A percentile compares a stretch with the other conserved stretches of the same genome.
Conservation (phyloP, 2,329 filamentous ascomycete species). For the Beauveria bassiana region DNA sequence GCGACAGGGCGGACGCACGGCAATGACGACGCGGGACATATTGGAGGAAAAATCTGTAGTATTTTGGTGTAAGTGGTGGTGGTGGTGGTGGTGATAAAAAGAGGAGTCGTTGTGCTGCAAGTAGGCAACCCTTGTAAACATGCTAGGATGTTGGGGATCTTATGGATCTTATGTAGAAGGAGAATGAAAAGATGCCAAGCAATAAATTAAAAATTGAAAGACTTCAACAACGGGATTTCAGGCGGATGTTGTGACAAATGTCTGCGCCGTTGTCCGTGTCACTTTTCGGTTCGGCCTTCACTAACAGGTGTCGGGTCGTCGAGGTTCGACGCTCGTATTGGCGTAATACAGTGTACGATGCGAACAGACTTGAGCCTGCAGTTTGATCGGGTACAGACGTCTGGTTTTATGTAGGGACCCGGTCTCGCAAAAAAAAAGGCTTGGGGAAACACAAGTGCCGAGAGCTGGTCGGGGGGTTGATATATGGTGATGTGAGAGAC, state of each 20-base stretch:
- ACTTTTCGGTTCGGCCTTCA: background rate
- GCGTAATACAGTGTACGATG: background rate
- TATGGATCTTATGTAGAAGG: no score
- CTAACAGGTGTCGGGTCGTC: background rate
- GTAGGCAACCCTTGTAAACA: slow-evolving; percentile 4
- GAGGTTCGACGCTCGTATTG: background rate
- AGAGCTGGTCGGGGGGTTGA: background rate
- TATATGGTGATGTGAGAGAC: background rate
- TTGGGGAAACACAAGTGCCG: background rate
- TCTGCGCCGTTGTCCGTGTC: background rate
- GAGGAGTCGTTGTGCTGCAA: background rate
- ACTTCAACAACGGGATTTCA: background rate
- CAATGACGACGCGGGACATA: slow-evolving; percentile 16
- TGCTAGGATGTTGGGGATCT: background rate
- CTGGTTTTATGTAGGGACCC: background rate
- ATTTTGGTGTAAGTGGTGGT: background rate
- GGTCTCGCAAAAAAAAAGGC: background rate
- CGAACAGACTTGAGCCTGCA: background rate
- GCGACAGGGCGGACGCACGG: slow-evolving; percentile 19
- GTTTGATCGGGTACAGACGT: background rate
- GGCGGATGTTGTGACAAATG: background rate
- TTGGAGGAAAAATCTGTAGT: background rate
- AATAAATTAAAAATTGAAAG: background rate
- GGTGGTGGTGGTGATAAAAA: background rate
- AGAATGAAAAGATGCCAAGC: background rate